phyloP scores from a whole-genome alignment of 345 rosid species.

The Dipteronia dyeriana region DNA sequence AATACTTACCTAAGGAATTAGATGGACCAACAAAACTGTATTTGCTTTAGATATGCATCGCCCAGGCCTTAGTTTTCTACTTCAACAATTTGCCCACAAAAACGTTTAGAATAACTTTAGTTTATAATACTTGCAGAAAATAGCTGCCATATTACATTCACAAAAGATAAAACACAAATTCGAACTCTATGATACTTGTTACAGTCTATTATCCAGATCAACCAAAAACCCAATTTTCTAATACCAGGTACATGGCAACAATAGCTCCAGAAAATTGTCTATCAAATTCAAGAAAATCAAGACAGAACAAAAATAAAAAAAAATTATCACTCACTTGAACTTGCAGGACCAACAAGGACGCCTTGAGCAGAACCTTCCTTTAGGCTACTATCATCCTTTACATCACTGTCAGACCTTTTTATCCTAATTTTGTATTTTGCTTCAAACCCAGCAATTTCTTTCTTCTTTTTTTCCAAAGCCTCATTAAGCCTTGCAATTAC shows the following conservation, averaged over 20 bases:
- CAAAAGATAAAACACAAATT: slow-evolving; percentile 1
- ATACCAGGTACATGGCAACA: too few relatives aligned
- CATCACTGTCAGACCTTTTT: slow-evolving; percentile 51
- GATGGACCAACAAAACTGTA: background rate
- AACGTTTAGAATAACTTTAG: too few relatives aligned
- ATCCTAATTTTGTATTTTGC: slow-evolving; percentile 86
- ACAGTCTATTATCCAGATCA: slow-evolving; percentile 9
- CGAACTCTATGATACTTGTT: slow-evolving; percentile 1
- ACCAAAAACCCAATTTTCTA: background rate
- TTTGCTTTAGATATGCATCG: too few relatives aligned
- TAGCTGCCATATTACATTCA: background rate
- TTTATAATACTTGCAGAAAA: background rate
- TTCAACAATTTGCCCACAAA: background rate
- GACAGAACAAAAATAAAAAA: too few relatives aligned
- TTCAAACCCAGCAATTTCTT: slow-evolving; percentile 76
- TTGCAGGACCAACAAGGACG: slow-evolving; percentile 91
- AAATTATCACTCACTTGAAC: slow-evolving; percentile 40
- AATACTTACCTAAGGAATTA: background rate
- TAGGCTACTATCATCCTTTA: slow-evolving; percentile 47
- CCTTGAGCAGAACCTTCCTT: slow-evolving; percentile 95
- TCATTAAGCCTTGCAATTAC: slow-evolving; percentile 80
- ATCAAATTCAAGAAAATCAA: too few relatives aligned
- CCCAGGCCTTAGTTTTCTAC: too few relatives aligned
- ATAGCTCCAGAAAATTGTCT: too few relatives aligned
- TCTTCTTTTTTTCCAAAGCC: slow-evolving; percentile 81